Evolutionary conservation across 129 eudicot genomes (phyloP), one percentile per base, ranked within the genome.

Genomic region (Centaurea solstitialis): DNA sequence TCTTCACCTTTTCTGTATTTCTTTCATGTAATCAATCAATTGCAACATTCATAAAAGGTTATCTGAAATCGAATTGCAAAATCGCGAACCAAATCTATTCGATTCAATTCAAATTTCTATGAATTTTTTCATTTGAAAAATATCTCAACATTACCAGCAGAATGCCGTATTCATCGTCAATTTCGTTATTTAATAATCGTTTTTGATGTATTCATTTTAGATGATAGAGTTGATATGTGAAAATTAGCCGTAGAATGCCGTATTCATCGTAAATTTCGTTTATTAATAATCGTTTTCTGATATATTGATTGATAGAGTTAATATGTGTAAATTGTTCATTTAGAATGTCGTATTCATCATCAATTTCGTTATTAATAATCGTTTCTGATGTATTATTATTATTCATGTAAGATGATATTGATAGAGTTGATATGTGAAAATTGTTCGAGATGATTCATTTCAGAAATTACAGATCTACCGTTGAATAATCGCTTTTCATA

Each of bases 41-140:
- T 41, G 76, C 45, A 41, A 15, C 28, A 67, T 77, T 77, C 5
- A 39, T 41, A 28, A 26, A 26, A 9, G n/a, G 30, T 23, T 64
- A 10, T 26, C 6, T 71, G 9, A 50, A 53, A 70, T 79, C 68
- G 39, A 67, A 26, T 26, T 0, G 30, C 1, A 26, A 26, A 26
- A 26, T 26, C 30, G 30, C 30, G 30, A 26, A 26, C 30, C 17
- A 78, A 68, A 68, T 30, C 12, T 30, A 23, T 78, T 20, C 74
- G 50, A 45, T 68, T 45, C 47, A 68, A 68, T 57, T 30, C 22
- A 20, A 69, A 47, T 47, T 24, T 71, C n/a, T 21, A 33, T 70
- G 76, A 35, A 9, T 26, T 9, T 78, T 28, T 66, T 17, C 81
- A 22, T 41, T 65, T 77, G 9, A 76, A n/a, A n/a, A n/a, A n/a